Conservation (phyloP, 306 rosid species). For the Ammopiptanthus mongolicus region DNA sequence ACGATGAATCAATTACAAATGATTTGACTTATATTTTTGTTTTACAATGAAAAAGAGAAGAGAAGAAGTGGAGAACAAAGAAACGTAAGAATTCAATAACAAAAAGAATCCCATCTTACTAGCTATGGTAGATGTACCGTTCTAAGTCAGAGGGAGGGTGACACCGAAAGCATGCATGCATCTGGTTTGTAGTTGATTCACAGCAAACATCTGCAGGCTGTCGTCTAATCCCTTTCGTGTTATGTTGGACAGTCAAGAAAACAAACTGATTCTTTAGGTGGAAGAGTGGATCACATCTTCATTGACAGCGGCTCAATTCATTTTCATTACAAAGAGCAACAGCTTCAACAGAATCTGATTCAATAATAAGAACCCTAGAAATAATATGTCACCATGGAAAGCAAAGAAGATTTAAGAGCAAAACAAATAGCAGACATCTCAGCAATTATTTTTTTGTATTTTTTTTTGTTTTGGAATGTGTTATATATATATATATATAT, state of each 20-base stretch:
- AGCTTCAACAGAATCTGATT: constrained; percentile 8
- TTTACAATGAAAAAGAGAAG: too few species aligned
- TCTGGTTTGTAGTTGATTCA: not conserved
- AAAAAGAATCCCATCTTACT: too few species aligned
- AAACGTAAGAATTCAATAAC: too few species aligned
- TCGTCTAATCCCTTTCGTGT: not conserved
- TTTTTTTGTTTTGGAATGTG: too few species aligned
- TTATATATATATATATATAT: too few species aligned
- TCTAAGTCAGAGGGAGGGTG: too few species aligned
- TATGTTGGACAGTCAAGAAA: not conserved
- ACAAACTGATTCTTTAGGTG: not conserved
- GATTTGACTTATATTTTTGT: too few species aligned
- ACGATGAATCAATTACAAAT: too few species aligned
- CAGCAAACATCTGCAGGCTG: not conserved
- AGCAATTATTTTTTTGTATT: too few species aligned
- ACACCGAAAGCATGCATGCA: too few species aligned
- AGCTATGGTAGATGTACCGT: too few species aligned
- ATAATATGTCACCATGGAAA: not conserved
- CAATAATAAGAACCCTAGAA: not conserved
- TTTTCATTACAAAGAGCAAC: not conserved
- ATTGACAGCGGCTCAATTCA: not conserved
- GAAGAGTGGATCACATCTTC: not conserved
- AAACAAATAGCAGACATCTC: too few species aligned
- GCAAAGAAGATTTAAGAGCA: not conserved
- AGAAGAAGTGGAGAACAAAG: not conserved